Base-by-base conservation (phyloP, 2,329 filamentous ascomycete genomes). In the Colletotrichum sp. region DNA sequence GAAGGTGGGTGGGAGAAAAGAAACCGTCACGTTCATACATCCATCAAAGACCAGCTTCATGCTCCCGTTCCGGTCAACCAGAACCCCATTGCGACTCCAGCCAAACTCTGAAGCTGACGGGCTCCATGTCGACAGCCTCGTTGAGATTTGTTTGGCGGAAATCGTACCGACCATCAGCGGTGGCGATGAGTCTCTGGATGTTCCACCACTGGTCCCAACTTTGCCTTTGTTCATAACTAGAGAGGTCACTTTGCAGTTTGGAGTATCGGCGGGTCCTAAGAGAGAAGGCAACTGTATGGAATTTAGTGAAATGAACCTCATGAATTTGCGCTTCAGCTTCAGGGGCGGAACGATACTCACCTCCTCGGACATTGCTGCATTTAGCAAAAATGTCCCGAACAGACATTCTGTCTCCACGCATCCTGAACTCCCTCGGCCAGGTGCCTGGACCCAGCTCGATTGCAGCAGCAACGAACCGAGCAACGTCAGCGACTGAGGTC, bases 401-500 rank as follows among this genome's bases (percentile, higher is more conserved):
- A 1, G 88, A 90, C 82, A 93, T 85, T 8, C 91, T 87, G 69
- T 94, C 92, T n/a, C 94, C 93, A 65, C 88, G 88, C 89, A 96
- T 92, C 52, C 89, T 90, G 81, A 94, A 92, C 81, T 95, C 94
- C 8, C 84, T 83, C 5, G 93, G 93, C 94, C 94, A 96, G 22
- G 82, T 87, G 8, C 86, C 84, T 9, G 88, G 86, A 0, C 88
- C 89, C 55, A 95, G 83, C 61, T 94, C 92, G 34, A 95, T 82
- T 16, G 94, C 91, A n/a, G 92, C 91, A 13, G 93, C 92, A 11
- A 96, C 87, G 78, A 94, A 95, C n/a, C 89, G 88, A 28, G 90
- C 94, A 7, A 95, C 90, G 79, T 96, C 94, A 77, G 91, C 87
- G 19, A 92, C 90, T 6, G 93, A 93, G 3, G 93, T 95, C 86